Evolutionary conservation across 1,284 basidiomycete species (phyloP).

Genomic region (Tilletia walkeri): DNA sequence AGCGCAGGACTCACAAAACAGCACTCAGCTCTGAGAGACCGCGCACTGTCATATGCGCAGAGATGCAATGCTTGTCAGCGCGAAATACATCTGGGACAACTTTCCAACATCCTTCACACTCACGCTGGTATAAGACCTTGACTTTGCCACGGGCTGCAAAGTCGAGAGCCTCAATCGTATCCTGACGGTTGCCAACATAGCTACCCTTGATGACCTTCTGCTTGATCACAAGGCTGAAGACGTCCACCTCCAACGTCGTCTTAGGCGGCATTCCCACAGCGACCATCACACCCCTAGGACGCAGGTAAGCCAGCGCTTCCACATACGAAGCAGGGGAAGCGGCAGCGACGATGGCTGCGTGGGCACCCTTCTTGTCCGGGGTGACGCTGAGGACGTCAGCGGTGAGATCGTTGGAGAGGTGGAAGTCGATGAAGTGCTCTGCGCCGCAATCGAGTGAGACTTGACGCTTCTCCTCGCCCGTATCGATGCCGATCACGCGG

Average conservation of each 20-base stretch:
- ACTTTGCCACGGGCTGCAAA: conserved; percentile 71
- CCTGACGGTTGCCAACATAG: conserved; percentile 65
- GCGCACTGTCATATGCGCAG: not conserved
- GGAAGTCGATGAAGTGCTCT: conserved; percentile 76
- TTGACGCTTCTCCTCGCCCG: conserved; percentile 72
- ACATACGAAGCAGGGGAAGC: conserved; percentile 64
- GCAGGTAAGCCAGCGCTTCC: conserved; percentile 65
- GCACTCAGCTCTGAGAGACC: not conserved
- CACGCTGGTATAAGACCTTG: conserved; percentile 16
- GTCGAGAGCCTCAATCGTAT: conserved; percentile 62
- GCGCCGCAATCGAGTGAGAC: conserved; percentile 71
- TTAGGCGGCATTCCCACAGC: conserved; percentile 71
- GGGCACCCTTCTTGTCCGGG: conserved; percentile 68
- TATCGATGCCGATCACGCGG: conserved; percentile 76
- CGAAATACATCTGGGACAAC: not conserved
- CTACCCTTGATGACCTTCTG: conserved; percentile 70
- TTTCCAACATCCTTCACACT: not conserved
- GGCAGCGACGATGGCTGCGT: conserved; percentile 61
- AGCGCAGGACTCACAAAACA: not conserved
- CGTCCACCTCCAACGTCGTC: conserved; percentile 65
- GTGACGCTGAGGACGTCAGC: conserved; percentile 62
- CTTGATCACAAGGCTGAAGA: conserved; percentile 65
- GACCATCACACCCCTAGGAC: conserved; percentile 69
- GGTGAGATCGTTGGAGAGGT: conserved; percentile 60
- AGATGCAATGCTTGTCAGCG: not conserved